These are phyloP conservation scores for Fusarium beomiforme DNA, from an alignment of 2,329 filamentous ascomycete species.

Conservation along the genomic window DNA sequence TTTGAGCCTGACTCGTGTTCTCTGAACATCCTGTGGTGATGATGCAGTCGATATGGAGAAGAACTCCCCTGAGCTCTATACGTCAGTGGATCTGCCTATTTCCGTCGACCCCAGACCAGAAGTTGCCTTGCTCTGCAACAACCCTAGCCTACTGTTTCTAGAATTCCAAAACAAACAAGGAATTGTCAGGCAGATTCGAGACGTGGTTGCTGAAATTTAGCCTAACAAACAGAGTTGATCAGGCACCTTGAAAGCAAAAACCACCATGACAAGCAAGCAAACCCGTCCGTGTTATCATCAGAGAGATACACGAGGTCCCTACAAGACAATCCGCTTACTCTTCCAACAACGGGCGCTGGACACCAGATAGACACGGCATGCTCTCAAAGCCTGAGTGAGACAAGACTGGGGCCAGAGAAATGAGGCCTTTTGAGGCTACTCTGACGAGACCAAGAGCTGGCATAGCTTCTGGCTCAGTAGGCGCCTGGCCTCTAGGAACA, in stretches of 20 bases:
- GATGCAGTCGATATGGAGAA: slow-evolving; percentile 5
- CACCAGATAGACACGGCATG: slow-evolving; percentile 4
- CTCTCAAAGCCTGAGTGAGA: background rate
- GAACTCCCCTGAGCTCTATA: background rate
- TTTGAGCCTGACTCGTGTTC: slow-evolving; percentile 19
- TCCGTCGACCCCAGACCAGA: slow-evolving; percentile 18
- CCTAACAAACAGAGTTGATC: slow-evolving; percentile 8
- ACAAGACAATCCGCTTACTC: background rate
- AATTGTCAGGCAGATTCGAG: background rate
- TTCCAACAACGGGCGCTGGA: background rate
- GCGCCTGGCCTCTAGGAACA: background rate
- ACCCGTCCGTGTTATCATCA: background rate
- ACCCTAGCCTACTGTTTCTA: slow-evolving; percentile 8
- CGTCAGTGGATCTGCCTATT: slow-evolving; percentile 22
- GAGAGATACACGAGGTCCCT: slow-evolving; percentile 1
- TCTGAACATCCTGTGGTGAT: background rate
- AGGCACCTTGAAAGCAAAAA: background rate
- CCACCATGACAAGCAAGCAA: background rate
- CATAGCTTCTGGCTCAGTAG: background rate
- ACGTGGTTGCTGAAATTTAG: background rate
- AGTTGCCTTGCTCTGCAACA: background rate
- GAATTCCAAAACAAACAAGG: slow-evolving; percentile 8
- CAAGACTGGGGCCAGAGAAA: slow-evolving; percentile 13
- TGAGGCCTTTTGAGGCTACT: slow-evolving; percentile 31
- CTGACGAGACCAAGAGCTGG: slow-evolving; percentile 19